phyloP scores from a whole-genome alignment of 164 flowering plant species.

The Cinnamomum micranthum region DNA sequence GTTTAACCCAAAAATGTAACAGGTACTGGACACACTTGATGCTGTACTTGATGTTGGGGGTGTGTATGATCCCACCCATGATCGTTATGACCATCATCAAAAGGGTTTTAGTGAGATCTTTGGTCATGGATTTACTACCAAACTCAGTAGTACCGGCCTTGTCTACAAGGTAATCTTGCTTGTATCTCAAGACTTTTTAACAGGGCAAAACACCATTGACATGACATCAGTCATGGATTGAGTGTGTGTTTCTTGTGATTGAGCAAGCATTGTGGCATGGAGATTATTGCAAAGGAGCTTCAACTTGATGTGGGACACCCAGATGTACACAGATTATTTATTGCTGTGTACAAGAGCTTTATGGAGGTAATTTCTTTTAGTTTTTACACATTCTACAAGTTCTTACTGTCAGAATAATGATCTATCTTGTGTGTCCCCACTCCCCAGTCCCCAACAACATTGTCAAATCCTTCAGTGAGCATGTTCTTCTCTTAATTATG shows the following conservation, averaged over 20 bases:
- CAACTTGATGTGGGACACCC: slow-evolving; percentile 51
- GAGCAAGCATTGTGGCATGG: slow-evolving; percentile 50
- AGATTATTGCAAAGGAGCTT: slow-evolving; percentile 63
- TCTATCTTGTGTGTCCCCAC: not conserved
- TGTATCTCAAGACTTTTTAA: not conserved
- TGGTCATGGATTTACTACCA: slow-evolving; percentile 59
- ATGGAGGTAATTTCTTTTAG: slow-evolving; percentile 40
- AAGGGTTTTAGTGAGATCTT: slow-evolving; percentile 59
- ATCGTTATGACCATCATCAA: slow-evolving; percentile 72
- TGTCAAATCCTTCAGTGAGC: too few relatives aligned
- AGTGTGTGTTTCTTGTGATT: not conserved
- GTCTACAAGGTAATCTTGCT: slow-evolving; percentile 45
- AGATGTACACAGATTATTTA: slow-evolving; percentile 40
- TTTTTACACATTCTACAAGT: not conserved
- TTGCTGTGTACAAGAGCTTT: slow-evolving; percentile 61
- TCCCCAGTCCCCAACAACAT: not conserved
- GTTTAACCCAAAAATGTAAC: not conserved
- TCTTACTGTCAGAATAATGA: too few relatives aligned
- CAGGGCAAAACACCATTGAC: too few relatives aligned
- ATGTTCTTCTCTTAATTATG: too few relatives aligned
- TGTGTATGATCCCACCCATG: slow-evolving; percentile 45
- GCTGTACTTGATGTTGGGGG: slow-evolving; percentile 76
- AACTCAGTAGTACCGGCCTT: slow-evolving; percentile 70
- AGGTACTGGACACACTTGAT: slow-evolving; percentile 61
- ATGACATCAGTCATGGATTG: not conserved